Evolutionary conservation across 495 filamentous ascomycete genomes (phyloP).

Genomic region (Aspergillus homomorphus): DNA sequence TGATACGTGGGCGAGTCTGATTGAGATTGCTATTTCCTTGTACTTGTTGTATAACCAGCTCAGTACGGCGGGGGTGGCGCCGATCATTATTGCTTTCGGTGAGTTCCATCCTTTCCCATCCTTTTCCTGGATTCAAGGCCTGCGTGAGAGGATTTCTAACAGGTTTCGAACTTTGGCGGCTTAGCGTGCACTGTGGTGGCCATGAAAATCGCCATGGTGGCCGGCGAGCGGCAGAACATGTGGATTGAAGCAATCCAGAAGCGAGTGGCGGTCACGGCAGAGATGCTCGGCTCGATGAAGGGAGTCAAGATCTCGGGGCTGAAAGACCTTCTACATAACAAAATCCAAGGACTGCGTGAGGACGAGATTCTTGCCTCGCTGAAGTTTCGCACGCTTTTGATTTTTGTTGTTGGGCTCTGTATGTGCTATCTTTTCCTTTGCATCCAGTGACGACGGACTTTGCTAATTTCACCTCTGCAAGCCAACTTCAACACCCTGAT

Average conservation of each 20-base stretch:
- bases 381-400: neutral
- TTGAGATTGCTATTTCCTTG: neutral
- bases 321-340: neutral
- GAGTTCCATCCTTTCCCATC: no score
- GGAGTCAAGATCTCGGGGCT: neutral
- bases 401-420: neutral
- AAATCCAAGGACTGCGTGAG: neutral
- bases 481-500: no score
- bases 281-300: neutral
- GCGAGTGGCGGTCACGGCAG: neutral
- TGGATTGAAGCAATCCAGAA: neutral
- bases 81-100: constrained; percentile 1
- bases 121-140: no score
- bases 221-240: neutral
- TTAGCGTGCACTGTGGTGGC: neutral
- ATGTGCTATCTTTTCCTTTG: neutral
- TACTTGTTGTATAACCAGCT: neutral
- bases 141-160: neutral
- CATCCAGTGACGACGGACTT: no score
- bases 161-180: neutral
- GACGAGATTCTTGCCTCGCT: neutral
- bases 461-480: no score
- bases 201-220: neutral
- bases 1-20: neutral
- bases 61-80: neutral